phyloP scores from a whole-genome alignment of 2,329 filamentous ascomycete species.

The Pestalotiopsis sp. region DNA sequence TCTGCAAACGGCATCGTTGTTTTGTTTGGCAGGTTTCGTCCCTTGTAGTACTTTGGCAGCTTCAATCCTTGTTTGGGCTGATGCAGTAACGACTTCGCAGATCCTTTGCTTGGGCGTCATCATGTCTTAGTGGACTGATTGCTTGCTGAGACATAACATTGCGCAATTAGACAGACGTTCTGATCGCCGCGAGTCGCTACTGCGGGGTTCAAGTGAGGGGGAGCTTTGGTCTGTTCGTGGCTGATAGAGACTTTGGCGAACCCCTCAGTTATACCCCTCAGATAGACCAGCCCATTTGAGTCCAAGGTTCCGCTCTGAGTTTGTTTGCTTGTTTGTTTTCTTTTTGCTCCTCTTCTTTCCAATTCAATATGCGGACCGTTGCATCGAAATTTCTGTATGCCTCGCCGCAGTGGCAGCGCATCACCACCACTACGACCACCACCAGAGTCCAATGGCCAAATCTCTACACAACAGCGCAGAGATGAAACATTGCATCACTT shows the following conservation, averaged over 20 bases:
- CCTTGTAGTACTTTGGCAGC: not conserved
- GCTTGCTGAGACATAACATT: not conserved
- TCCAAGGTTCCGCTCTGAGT: not conserved
- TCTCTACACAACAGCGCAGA: not conserved
- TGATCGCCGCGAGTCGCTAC: not conserved
- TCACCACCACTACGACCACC: not conserved
- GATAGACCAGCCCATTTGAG: not conserved
- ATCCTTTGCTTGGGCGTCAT: not conserved
- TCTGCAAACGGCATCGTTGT: not conserved
- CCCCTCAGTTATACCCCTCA: constrained; percentile 6
- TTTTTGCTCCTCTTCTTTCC: not conserved
- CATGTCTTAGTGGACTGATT: not conserved
- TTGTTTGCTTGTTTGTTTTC: not conserved
- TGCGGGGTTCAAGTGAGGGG: constrained; percentile 8
- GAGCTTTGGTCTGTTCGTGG: not conserved
- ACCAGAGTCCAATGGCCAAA: not conserved
- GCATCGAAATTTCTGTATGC: not conserved
- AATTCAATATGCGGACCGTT: not conserved
- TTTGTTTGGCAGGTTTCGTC: not conserved
- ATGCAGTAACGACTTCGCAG: not conserved
- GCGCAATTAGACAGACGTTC: not conserved
- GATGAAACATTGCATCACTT: not conserved
- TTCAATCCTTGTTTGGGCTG: not conserved
- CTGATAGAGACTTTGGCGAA: constrained; percentile 4
- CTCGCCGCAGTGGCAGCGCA: not conserved